These are phyloP conservation scores for Aureococcus anophagefferens DNA, from an alignment of 108 stramenopile genomes.

Conservation along the genomic window DNA sequence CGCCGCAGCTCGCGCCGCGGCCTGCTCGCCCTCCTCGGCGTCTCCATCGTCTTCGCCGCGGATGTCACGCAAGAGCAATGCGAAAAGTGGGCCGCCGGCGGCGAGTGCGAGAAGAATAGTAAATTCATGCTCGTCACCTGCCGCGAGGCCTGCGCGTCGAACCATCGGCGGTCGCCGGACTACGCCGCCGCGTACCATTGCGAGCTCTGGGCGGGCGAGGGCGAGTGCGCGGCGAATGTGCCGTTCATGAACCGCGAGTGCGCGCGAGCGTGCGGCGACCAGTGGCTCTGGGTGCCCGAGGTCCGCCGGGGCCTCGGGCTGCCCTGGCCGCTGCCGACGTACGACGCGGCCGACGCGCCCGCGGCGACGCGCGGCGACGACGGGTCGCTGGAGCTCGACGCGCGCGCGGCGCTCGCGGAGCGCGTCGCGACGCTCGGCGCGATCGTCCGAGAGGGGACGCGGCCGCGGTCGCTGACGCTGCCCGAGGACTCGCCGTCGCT, in stretches of 20 bases:
- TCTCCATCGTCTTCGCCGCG: too few species aligned
- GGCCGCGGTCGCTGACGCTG: too few species aligned
- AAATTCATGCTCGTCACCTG: background rate
- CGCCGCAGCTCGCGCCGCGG: too few species aligned
- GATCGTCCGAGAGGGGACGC: too few species aligned
- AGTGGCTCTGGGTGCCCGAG: background rate
- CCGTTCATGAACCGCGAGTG: background rate
- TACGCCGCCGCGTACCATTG: background rate
- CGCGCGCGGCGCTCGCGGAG: background rate
- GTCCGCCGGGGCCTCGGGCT: background rate
- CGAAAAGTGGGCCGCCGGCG: background rate
- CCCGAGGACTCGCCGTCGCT: too few species aligned
- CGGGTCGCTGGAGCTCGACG: background rate
- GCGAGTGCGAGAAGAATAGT: background rate
- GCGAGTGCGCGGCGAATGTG: background rate
- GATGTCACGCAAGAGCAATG: conserved; percentile 2
- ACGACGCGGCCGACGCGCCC: too few species aligned
- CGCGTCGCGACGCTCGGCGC: too few species aligned
- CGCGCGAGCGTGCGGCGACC: background rate
- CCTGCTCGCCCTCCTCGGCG: too few species aligned
- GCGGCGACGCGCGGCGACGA: too few species aligned
- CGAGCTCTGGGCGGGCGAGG: background rate
- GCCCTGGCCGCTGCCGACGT: background rate
- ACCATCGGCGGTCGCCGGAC: background rate
- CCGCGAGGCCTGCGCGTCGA: background rate